A percentile compares a stretch with the other conserved stretches of the same genome.
These are phyloP conservation scores for Hemisphaericaspora nanyangensis DNA, from an alignment of 805 yeast species.

Conservation along the genomic window DNA sequence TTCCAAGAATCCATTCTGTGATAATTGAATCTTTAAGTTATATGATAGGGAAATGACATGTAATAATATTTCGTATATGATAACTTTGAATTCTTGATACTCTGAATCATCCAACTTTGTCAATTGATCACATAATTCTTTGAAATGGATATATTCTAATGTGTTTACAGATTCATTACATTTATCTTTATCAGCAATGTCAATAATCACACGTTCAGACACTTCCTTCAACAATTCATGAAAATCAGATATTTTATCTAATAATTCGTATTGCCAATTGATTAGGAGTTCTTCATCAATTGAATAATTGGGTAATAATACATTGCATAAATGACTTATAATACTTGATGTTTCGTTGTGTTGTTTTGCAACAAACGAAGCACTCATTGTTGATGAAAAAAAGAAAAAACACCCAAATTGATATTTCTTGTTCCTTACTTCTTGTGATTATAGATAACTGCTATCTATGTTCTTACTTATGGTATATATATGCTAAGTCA, in stretches of 20 bases:
- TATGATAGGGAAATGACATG: conserved; percentile 20
- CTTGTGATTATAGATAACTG: no score
- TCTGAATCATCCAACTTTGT: conserved; percentile 18
- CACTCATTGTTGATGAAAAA: no score
- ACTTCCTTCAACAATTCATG: conserved; percentile 18
- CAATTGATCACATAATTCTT: conserved; percentile 11
- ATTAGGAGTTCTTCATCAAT: conserved; percentile 25
- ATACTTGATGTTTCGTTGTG: not conserved
- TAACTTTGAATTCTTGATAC: conserved; percentile 24
- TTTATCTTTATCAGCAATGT: conserved; percentile 5
- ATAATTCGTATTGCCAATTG: conserved; percentile 36
- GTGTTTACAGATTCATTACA: not conserved
- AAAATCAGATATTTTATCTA: conserved; percentile 20
- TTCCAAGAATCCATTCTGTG: conserved; percentile 15
- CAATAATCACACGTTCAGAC: conserved; percentile 21
- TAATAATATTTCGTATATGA: conserved; percentile 23
- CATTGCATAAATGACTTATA: conserved; percentile 17
- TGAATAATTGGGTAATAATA: conserved; percentile 19
- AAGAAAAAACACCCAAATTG: no score
- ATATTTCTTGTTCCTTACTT: no score
- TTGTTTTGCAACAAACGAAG: not conserved
- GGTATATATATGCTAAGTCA: no score
- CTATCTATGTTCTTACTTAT: no score
- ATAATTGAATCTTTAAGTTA: conserved; percentile 21
- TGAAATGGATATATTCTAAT: conserved; percentile 8